phyloP scores from a whole-genome alignment of 345 rosid genomes.

The Orychophragmus violaceus region DNA sequence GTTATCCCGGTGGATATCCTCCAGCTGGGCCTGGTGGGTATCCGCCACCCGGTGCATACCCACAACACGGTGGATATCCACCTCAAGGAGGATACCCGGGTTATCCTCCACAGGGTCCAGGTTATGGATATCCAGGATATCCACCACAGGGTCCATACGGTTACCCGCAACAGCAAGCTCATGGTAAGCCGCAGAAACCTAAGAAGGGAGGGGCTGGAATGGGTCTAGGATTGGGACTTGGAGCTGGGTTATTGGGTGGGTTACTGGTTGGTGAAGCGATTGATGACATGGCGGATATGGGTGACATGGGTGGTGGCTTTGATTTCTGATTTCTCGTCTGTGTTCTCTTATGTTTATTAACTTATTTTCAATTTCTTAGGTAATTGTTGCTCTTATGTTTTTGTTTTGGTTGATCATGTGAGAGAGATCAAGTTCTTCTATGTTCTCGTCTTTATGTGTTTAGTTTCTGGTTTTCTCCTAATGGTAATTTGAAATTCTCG shows the following conservation, averaged over 20 bases:
- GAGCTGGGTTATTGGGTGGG: conserved; percentile 37
- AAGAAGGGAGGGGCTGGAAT: conserved; percentile 32
- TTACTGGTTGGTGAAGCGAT: conserved; percentile 31
- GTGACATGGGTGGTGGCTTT: conserved; percentile 33
- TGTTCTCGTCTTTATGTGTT: not conserved
- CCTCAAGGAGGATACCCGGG: conserved; percentile 25
- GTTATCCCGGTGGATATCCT: conserved; percentile 1
- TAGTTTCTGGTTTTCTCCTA: not conserved
- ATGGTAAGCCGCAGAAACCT: conserved; percentile 31
- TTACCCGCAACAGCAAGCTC: conserved; percentile 24
- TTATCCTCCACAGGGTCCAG: conserved; percentile 23
- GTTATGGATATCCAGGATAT: conserved; percentile 20
- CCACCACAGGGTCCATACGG: conserved; percentile 30
- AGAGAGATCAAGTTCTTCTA: not conserved
- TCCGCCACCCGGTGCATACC: conserved; percentile 26
- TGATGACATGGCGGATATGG: conserved; percentile 26
- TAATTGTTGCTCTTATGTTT: not conserved
- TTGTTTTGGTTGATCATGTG: not conserved
- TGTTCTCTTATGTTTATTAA: not conserved
- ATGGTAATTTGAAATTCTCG: no score
- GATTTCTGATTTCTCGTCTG: conserved; percentile 17
- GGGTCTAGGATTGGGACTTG: conserved; percentile 35
- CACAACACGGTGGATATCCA: conserved; percentile 21
- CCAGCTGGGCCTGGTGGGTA: conserved; percentile 15
- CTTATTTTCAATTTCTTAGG: not conserved